Evolutionary conservation across 164 flowering plant genomes (phyloP), one percentile per base, ranked within the genome.

Genomic region (Vitis labrusca): DNA sequence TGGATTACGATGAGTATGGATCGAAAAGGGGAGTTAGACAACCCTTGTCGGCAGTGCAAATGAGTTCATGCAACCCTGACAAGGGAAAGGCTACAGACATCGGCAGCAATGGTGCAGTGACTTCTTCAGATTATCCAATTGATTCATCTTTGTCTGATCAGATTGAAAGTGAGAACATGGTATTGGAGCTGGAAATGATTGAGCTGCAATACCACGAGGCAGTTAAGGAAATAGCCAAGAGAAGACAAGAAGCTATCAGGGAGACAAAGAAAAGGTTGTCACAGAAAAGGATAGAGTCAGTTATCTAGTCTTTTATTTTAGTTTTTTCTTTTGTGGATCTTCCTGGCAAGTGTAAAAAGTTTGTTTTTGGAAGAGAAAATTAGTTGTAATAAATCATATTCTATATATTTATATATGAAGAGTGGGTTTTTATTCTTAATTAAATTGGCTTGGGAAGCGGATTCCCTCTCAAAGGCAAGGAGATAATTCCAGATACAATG

Each of bases 201-300:
- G 86, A 89, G 8, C 64, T 74, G 60, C 80, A 85, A 62, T 89
- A 83, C 73, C 77, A 80, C 51, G 80, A 82, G 32, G 83, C 82
- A 44, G 63, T 86, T 11, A 67, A 79, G 57, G 88, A 85, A 67
- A 76, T 89, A 3, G 72, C 76, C 8, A 78, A 50, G 74, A 86
- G 69, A 82, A 83, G 80, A 67, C 70, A 78, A 17, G 89, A 85
- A 68, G 90, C 84, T 13, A 73, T 88, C 17, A 70, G 71, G 69
- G 81, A 80, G 49, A 74, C 81, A n/a, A 85, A 71, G 80, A 91
- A 69, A 55, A 78, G 73, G 68, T 74, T 78, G 78, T 73, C 71
- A 50, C 75, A 71, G 66, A 81, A 82, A 71, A 82, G 72, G 73
- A 76, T 74, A 54, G 58, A 68, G 17, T 60, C 67, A 14, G 74